Base-by-base conservation (phyloP, 345 rosid species). In the Corchorus olitorius region DNA sequence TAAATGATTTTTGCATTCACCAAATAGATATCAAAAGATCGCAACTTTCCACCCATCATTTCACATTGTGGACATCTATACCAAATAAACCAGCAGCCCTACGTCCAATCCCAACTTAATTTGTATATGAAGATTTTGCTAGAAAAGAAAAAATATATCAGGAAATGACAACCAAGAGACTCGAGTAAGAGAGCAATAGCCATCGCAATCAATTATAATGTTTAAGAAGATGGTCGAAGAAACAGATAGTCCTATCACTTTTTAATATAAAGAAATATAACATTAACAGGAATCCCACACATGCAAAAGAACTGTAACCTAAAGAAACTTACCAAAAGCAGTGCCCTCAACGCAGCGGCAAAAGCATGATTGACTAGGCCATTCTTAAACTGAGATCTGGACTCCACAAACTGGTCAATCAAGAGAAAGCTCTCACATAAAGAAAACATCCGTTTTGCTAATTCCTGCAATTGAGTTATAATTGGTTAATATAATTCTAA, bases 311-410 rank as follows among this genome's bases (percentile, higher is more conserved):
- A 63, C 64, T 74, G 83, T 61, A 78, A 77, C 70, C 78, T 50
- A 83, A 74, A 77, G 72, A 84, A 84, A 86, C 91, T 77, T 93
- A 96, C 99, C 60, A 96, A 88, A 63, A 96, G 97, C 55, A 96
- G 86, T 58, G 93, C 89, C 85, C 97, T 92, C 77, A 96, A 90
- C 64, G 95, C 94, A 83, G 99, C 97, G 74, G 98, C 91, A 64
- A 96, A 96, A 81, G 99, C 97, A 77, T 96, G 99, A 83, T 93
- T 96, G 46, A 96, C 98, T 65, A 93, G 80, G 63, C 99, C 99
- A 65, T 90, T 91, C 89, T 90, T 96, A 91, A 96, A 93, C 82
- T 89, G 99, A 69, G 97, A 96, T 84, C 97, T 88, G 17, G 93
- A 92, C 86, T 96, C 99, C 72, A 92, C 97, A 89, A 96, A 96